phyloP scores from a whole-genome alignment of 2,329 filamentous ascomycete genomes.

The Thermoascus crustaceus region DNA sequence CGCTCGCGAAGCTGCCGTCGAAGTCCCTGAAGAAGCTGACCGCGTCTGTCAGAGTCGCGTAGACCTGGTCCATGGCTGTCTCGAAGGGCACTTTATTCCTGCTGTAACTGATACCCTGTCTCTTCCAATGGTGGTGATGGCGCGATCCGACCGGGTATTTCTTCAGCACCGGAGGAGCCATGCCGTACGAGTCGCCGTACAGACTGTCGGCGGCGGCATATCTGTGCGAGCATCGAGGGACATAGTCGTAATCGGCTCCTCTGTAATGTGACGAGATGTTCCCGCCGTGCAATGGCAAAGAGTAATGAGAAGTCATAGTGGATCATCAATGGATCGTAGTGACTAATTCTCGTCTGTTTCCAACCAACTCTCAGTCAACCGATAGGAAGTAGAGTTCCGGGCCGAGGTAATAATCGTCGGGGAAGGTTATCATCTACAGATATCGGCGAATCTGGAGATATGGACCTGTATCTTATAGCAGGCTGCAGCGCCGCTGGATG shows the following conservation, averaged over 20 bases:
- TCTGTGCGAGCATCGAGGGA: neutral
- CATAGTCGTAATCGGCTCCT: neutral
- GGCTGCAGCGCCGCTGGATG: too few species aligned
- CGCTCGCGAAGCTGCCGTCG: slow-evolving; percentile 3
- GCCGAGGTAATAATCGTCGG: too few species aligned
- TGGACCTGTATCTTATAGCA: too few species aligned
- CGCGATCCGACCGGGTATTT: too few species aligned
- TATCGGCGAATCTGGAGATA: too few species aligned
- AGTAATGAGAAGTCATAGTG: slow-evolving; percentile 1
- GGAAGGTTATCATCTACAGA: too few species aligned
- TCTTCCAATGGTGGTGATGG: neutral
- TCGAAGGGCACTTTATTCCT: slow-evolving; percentile 6
- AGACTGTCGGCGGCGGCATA: neutral
- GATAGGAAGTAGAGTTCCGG: too few species aligned
- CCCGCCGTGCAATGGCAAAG: neutral
- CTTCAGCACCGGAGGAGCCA: too few species aligned
- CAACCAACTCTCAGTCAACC: too few species aligned
- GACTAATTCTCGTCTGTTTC: neutral
- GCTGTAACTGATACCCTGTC: too few species aligned
- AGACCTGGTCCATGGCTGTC: slow-evolving; percentile 9
- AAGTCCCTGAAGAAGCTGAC: slow-evolving; percentile 14
- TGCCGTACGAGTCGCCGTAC: neutral
- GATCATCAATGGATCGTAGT: slow-evolving; percentile 1
- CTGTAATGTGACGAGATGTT: neutral
- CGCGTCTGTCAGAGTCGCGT: slow-evolving; percentile 10